Base-by-base conservation (phyloP, 164 flowering plant genomes). In the Cinnamomum micranthum region DNA sequence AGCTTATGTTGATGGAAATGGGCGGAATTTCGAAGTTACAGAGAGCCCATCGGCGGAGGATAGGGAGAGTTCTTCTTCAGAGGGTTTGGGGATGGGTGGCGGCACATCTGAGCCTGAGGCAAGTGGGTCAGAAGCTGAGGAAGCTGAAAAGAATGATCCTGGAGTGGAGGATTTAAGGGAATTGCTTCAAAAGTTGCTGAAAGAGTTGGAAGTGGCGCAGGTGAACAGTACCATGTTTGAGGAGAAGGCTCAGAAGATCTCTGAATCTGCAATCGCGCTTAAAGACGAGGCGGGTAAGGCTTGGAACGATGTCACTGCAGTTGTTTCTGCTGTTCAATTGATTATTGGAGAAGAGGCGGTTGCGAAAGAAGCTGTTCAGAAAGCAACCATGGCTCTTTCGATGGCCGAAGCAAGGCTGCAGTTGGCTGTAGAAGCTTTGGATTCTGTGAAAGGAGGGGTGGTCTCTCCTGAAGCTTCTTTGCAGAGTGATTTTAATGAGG, bases 381-480 rank as follows among this genome's bases (percentile, higher is more conserved):
- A 88, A 77, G 97, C 97, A 33, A 89, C 90, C 47, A 87, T 88
- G 90, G 86, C 91, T 27, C 87, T 96, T 73, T 94, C 97, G 59
- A 82, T 89, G 85, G 95, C 99, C 20, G 95, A 94, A 82, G 97
- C 97, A 41, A 88, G 92, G 85, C 86, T 91, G 77, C 90, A 86
- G 75, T 85, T 88, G 74, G 89, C 89, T 3, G 20, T 84, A 15
- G 90, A 88, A 27, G 81, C 96, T 60, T 73, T 82, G 59, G 81
- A 84, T 62, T 70, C 66, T 74, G 81, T 70, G 25, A 87, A 80
- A 77, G 80, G 69, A 70, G 78, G 10, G 23, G 71, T 50, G 75
- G 84, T 41, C 71, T 66, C 81, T 63, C 58, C 70, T 1, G 85
- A 77, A 68, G 72, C 64, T 77, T 81, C 81, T 68, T 25, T 17